These are phyloP conservation scores for Albizia julibrissin DNA, from an alignment of 306 rosid species.

Conservation along the genomic window DNA sequence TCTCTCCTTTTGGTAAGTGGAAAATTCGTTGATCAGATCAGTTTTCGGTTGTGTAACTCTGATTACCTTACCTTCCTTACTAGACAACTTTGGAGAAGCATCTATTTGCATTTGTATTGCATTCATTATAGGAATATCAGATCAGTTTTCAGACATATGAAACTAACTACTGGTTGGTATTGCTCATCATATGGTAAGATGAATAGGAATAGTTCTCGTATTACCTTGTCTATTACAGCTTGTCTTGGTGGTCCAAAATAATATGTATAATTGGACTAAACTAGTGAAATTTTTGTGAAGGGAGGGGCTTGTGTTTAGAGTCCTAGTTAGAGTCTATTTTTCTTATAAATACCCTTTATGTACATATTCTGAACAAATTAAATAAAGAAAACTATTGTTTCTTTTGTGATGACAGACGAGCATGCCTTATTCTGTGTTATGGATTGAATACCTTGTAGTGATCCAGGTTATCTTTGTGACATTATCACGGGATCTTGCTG, in stretches of 20 bases:
- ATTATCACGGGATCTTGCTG: not conserved
- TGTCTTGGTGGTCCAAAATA: not conserved
- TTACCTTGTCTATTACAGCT: not conserved
- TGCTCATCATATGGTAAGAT: too few species aligned
- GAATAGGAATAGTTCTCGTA: not conserved
- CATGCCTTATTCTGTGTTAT: not conserved
- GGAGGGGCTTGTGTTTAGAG: too few species aligned
- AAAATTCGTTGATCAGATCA: conserved; percentile 28
- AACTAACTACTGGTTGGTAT: too few species aligned
- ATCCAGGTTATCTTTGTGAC: not conserved
- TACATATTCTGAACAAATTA: too few species aligned
- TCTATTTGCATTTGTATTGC: conserved; percentile 4
- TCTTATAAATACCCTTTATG: too few species aligned
- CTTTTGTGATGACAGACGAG: too few species aligned
- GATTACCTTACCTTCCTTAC: not conserved
- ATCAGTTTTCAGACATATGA: not conserved
- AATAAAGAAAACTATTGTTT: too few species aligned
- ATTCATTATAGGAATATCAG: not conserved
- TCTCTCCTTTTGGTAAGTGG: conserved; percentile 11
- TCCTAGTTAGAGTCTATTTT: too few species aligned
- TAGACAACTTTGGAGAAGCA: conserved; percentile 9
- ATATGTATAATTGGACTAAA: not conserved
- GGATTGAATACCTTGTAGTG: not conserved
- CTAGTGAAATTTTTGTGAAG: not conserved
- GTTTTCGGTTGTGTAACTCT: conserved; percentile 16